Base-by-base conservation (phyloP, 306 rosid species). In the Carpinus viminea region DNA sequence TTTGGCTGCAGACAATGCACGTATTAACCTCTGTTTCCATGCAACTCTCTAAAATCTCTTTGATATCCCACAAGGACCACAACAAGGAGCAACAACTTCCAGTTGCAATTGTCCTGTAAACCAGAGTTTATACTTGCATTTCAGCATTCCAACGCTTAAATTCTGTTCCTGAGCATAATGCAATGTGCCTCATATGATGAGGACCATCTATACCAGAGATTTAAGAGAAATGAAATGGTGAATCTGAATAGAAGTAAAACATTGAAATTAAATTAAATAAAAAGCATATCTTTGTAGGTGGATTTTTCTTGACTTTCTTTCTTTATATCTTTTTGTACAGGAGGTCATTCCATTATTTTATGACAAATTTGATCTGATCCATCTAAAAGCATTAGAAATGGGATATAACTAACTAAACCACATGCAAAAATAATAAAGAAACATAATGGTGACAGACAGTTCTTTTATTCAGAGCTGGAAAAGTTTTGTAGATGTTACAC, bases 351-450 rank as follows among this genome's bases (percentile, higher is more conserved):
- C 43, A 38, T 38, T 38, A 38, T 41, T 6, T 41, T 41, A 5
- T 41, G 45, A 41, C 45, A 41, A 38, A 38, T 38, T 38, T 38
- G 45, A 28, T 61, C 41, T 28, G 43, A 61, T 61, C 36, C 43
- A 61, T 28, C 17, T 13, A 26, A 61, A 61, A 28, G 43, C 8
- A 61, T 61, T 52, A 16, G 16, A 41, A 41, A 52, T 52, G 56
- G 18, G n/a, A 52, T 52, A 52, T 52, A 51, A 51, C 55, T 41
- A 41, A 41, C 43, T n/a, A 21, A 64, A 74, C 38, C 69, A 45
- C 66, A 52, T 81, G 74, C 77, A 70, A 45, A 41, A 72, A 3
- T 55, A 68, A 18, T 54, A 72, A 55, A 77, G 74, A 74, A 43
- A 41, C 56, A 13, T 68, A 77, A 48, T 36, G 26, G 65, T 76